Percentiles rank a stretch among this genome's conserved stretches.
phyloP scores from a whole-genome alignment of 1,284 basidiomycete genomes.

The Fomitopsis pinicola region DNA sequence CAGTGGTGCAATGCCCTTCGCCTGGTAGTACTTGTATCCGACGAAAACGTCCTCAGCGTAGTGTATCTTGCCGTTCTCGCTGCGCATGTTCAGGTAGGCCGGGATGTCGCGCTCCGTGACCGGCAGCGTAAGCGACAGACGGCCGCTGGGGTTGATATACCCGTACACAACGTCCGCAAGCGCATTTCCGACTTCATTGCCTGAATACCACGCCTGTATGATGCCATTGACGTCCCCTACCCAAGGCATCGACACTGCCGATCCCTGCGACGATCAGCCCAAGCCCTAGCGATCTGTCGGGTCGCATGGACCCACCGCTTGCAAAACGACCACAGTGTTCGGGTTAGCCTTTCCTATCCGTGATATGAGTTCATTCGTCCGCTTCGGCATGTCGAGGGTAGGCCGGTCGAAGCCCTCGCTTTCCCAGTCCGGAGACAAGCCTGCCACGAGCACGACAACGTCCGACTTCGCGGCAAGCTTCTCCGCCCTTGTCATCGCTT shows the following conservation, averaged over 20 bases:
- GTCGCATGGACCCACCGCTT: conserved; percentile 47
- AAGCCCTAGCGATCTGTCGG: too few species aligned
- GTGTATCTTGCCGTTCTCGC: conserved; percentile 61
- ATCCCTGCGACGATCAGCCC: conserved; percentile 39
- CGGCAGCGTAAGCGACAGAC: conserved; percentile 68
- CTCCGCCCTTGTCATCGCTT: conserved; percentile 55
- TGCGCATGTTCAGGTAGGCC: conserved; percentile 53
- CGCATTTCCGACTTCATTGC: conserved; percentile 73
- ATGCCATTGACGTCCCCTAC: conserved; percentile 45
- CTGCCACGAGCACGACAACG: conserved; percentile 57
- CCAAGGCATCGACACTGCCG: conserved; percentile 68
- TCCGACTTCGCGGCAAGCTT: conserved; percentile 55
- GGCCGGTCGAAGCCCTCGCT: conserved; percentile 66
- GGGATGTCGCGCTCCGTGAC: conserved; percentile 61
- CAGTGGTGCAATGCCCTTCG: conserved; percentile 49
- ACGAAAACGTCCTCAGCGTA: conserved; percentile 67
- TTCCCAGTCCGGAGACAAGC: conserved; percentile 67
- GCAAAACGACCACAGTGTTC: conserved; percentile 62
- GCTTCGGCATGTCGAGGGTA: conserved; percentile 52
- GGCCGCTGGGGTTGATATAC: conserved; percentile 66
- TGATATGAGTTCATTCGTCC: conserved; percentile 59
- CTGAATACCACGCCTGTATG: conserved; percentile 67
- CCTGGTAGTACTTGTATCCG: conserved; percentile 70
- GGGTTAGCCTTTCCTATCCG: conserved; percentile 57
- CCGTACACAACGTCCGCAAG: conserved; percentile 74